These are phyloP conservation scores for Peronosclerospora sorghi DNA, from an alignment of 352 stramenopile species.

Conservation along the genomic window DNA sequence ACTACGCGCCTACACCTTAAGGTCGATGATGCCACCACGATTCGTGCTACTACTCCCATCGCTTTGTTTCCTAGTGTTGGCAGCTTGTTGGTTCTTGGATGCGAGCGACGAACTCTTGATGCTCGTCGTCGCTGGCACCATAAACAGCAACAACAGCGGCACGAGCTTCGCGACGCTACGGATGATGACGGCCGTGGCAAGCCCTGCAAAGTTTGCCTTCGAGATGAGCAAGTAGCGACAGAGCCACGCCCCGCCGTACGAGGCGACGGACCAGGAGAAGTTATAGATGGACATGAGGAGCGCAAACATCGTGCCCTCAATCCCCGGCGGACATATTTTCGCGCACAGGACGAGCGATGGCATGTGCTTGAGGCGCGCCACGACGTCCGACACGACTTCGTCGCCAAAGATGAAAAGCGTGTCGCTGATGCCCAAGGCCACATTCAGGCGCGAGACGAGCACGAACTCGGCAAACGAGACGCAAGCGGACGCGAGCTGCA, in stretches of 20 bases:
- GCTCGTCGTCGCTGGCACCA: conserved; percentile 60
- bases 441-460: conserved; percentile 59
- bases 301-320: conserved; percentile 95
- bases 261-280: conserved; percentile 69
- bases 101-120: conserved; percentile 44
- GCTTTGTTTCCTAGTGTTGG: conserved; percentile 15
- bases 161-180: conserved; percentile 55
- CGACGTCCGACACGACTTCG: conserved; percentile 71
- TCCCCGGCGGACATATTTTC: conserved; percentile 90
- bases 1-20: conserved; percentile 23
- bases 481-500: conserved; percentile 53
- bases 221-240: conserved; percentile 65
- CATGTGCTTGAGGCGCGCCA: conserved; percentile 80
- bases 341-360: conserved; percentile 93
- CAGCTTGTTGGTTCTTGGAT: conserved; percentile 13
- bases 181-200: conserved; percentile 41
- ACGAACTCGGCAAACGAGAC: conserved; percentile 63
- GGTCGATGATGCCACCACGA: conserved; percentile 13
- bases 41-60: conserved; percentile 17
- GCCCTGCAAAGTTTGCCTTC: conserved; percentile 60
- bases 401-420: conserved; percentile 76
- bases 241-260: conserved; percentile 68
- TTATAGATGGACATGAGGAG: conserved; percentile 83
- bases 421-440: conserved; percentile 46
- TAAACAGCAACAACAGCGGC: conserved; percentile 57